phyloP scores from a whole-genome alignment of 2,329 filamentous ascomycete species.

The Colletotrichum salicis region DNA sequence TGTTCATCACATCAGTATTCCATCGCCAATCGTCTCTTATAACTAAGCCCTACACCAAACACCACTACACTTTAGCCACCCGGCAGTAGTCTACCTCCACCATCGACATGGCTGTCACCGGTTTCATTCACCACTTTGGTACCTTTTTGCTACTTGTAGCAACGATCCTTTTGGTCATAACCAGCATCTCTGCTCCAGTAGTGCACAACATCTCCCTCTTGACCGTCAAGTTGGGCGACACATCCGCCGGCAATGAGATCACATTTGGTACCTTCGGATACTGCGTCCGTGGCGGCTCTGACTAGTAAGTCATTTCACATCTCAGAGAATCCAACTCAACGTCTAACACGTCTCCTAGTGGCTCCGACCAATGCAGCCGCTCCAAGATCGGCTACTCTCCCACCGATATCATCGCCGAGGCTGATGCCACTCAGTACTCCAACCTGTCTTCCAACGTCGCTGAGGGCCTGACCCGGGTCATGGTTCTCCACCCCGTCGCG shows the following conservation, averaged over 20 bases:
- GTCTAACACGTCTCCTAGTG: slow-evolving; percentile 33
- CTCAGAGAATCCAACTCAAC: not conserved
- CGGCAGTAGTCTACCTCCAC: slow-evolving; percentile 29
- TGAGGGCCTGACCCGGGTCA: slow-evolving; percentile 64
- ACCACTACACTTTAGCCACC: not conserved
- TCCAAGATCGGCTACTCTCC: slow-evolving; percentile 67
- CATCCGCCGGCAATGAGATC: slow-evolving; percentile 49
- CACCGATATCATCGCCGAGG: slow-evolving; percentile 52
- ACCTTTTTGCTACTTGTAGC: slow-evolving; percentile 66
- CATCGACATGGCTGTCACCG: slow-evolving; percentile 58
- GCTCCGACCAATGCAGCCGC: slow-evolving; percentile 59
- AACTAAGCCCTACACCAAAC: not conserved
- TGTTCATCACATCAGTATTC: slow-evolving; percentile 10
- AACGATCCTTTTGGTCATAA: slow-evolving; percentile 66
- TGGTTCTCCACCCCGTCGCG: slow-evolving; percentile 72
- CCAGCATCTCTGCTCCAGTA: slow-evolving; percentile 68
- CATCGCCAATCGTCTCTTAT: slow-evolving; percentile 7
- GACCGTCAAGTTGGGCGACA: slow-evolving; percentile 58
- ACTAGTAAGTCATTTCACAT: slow-evolving; percentile 37
- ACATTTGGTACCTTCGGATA: slow-evolving; percentile 71
- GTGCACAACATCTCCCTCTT: slow-evolving; percentile 65
- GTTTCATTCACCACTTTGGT: slow-evolving; percentile 66
- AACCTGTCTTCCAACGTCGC: slow-evolving; percentile 55
- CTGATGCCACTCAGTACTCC: slow-evolving; percentile 54
- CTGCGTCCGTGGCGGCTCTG: slow-evolving; percentile 51